phyloP scores from a whole-genome alignment of 352 stramenopile species.

The Pilasporangium apinafurcum region DNA sequence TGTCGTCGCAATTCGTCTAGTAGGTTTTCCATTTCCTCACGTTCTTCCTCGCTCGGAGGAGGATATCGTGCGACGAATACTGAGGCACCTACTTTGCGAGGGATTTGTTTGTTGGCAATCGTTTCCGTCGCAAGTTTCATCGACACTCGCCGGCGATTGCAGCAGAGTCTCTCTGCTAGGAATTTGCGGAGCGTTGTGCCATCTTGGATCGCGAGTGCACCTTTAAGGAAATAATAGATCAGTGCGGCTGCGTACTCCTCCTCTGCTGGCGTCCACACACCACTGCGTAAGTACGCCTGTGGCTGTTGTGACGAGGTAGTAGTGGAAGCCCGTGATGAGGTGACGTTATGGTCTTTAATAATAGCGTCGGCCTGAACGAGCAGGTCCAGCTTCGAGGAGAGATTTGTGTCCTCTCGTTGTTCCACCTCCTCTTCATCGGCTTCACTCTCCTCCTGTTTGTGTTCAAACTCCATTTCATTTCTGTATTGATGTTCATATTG shows the following conservation, averaged over 20 bases:
- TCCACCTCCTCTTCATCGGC: slow-evolving; percentile 2
- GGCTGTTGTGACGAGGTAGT: neutral
- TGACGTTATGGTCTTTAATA: slow-evolving; percentile 28
- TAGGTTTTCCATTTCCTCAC: slow-evolving; percentile 20
- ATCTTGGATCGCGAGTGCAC: slow-evolving; percentile 36
- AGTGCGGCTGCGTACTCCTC: slow-evolving; percentile 59
- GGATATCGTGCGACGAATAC: slow-evolving; percentile 44
- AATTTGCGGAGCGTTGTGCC: slow-evolving; percentile 67
- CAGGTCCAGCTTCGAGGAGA: slow-evolving; percentile 47
- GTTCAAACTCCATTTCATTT: no score
- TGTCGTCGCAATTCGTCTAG: slow-evolving; percentile 25
- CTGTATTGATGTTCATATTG: no score
- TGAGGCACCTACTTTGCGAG: slow-evolving; percentile 56
- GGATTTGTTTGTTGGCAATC: slow-evolving; percentile 52
- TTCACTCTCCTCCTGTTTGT: slow-evolving; percentile 11
- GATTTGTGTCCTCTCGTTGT: slow-evolving; percentile 16
- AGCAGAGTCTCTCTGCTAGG: slow-evolving; percentile 55
- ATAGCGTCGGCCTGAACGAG: slow-evolving; percentile 67
- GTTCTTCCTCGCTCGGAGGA: slow-evolving; percentile 18
- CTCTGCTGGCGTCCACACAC: slow-evolving; percentile 54
- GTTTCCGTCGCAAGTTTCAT: slow-evolving; percentile 71
- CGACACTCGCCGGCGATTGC: slow-evolving; percentile 54
- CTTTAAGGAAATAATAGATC: slow-evolving; percentile 61
- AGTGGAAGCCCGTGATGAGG: neutral
- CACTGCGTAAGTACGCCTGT: slow-evolving; percentile 35